Base-by-base conservation (phyloP, 768 basidiomycete genomes). In the Termitomyces sp. region DNA sequence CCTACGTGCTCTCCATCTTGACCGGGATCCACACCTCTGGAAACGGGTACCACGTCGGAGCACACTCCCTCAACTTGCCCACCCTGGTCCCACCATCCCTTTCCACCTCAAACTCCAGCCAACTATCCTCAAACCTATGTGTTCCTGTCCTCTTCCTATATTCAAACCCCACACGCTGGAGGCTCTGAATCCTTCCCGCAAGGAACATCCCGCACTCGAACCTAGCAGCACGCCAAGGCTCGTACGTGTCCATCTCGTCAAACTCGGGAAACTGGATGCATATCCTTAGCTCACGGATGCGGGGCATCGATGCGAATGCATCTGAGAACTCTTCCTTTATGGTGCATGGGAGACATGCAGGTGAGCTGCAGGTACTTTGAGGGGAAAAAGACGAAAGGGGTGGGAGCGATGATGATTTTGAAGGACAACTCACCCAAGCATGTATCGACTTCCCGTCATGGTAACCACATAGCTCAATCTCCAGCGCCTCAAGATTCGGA, bases 391-490 rank as follows among this genome's bases (percentile, higher is more conserved):
- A 28, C 21, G 34, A 42, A 17, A 14, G 51, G 42, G 17, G 28
- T 3, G 28, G 45, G 9, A 12, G 10, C 10, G 24, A 32, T 21
- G 46, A 34, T 35, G 46, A 14, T 35, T 35, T 22, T 12, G 21
- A 56, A 50, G 34, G 35, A 51, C 37, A 47, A 65, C 70, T 59
- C 51, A 75, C 75, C 75, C 75, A 76, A 42, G 71, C 66, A 45
- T 68, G 65, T 8, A 70, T 70, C 4, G 68, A 64, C 38, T 73
- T 72, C 41, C 72, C 72, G 37, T 75, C 71, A 34, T 69, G 69
- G 56, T 75, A 74, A 44, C 73, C 73, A 59, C 75, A 77, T 3
- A 70, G 61, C 58, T 77, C 75, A 17, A 77, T 65, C 57, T 77
- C 75, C 44, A 77, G 54, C 43, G 64, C 60, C 57, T 75, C 72